Evolutionary conservation across 192 early-diverging fungal species (phyloP).

Genomic region (Phlyctochytrium arcticum): DNA sequence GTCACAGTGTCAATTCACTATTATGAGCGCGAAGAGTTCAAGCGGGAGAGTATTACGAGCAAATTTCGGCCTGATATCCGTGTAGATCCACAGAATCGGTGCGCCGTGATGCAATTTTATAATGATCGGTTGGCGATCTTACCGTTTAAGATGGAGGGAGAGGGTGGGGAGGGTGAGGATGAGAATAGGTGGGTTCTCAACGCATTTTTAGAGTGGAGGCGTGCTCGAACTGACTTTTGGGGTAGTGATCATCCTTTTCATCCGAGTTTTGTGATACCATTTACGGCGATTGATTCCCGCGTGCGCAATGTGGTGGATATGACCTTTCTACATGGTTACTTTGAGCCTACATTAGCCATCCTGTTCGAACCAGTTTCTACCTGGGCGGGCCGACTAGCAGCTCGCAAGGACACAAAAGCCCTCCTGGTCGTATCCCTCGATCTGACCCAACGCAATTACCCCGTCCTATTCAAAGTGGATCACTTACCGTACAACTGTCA

Average conservation of each 20-base stretch:
- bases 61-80: constrained; percentile 59
- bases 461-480: constrained; percentile 75
- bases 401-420: constrained; percentile 63
- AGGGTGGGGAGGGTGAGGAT: no score
- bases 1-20: constrained; percentile 95
- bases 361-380: constrained; percentile 81
- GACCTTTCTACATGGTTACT: constrained; percentile 84
- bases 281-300: constrained; percentile 33
- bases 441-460: constrained; percentile 64
- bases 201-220: constrained; percentile 57
- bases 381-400: constrained; percentile 77
- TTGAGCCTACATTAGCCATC: constrained; percentile 91
- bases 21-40: constrained; percentile 90
- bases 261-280: constrained; percentile 38
- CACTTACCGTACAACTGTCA: constrained; percentile 81
- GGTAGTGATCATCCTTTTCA: constrained; percentile 38
- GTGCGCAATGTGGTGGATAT: constrained; percentile 85
- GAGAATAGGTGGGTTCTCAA: constrained; percentile 37
- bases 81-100: constrained; percentile 83
- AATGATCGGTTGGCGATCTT: constrained; percentile 84
- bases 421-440: constrained; percentile 87
- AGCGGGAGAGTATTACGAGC: constrained; percentile 67
- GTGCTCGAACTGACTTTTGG: neutral
- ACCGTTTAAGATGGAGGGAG: constrained; percentile 76
- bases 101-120: constrained; percentile 85